Conservation (phyloP, 108 stramenopile species). For the Aurantiochytrium sp. region DNA sequence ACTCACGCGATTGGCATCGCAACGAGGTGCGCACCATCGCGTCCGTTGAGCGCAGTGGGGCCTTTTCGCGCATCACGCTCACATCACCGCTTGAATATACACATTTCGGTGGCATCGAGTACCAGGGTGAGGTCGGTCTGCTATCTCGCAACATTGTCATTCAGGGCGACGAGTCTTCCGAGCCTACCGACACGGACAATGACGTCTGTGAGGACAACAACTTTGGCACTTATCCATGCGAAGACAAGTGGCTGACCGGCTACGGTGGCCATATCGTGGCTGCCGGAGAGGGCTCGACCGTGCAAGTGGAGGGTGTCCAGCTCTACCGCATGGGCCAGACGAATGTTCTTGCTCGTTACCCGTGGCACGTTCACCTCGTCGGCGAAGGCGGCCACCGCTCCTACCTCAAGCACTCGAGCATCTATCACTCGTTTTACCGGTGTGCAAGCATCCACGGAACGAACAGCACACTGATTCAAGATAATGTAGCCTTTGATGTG, state of each 20-base stretch:
- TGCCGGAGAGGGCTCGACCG: too few species aligned
- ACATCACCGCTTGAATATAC: slow-evolving; percentile 16
- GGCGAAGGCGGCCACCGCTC: slow-evolving; percentile 32
- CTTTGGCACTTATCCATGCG: not conserved
- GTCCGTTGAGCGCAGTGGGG: not conserved
- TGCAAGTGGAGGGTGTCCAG: too few species aligned
- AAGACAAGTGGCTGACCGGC: slow-evolving; percentile 27
- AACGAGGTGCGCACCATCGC: slow-evolving; percentile 41
- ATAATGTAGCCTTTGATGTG: slow-evolving; percentile 48
- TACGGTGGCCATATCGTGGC: too few species aligned
- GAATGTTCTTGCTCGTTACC: slow-evolving; percentile 48
- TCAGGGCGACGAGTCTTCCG: slow-evolving; percentile 31
- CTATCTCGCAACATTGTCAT: slow-evolving; percentile 44
- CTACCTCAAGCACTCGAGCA: slow-evolving; percentile 40
- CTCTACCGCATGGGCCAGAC: slow-evolving; percentile 53
- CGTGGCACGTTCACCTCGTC: slow-evolving; percentile 46
- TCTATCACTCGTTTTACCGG: slow-evolving; percentile 43
- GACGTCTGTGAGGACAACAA: not conserved
- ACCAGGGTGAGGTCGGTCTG: slow-evolving; percentile 54
- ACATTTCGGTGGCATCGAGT: slow-evolving; percentile 36
- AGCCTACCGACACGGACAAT: not conserved
- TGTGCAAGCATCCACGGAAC: slow-evolving; percentile 51
- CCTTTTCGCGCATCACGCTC: slow-evolving; percentile 30
- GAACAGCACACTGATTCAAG: slow-evolving; percentile 19
- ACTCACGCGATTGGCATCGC: slow-evolving; percentile 30